Evolutionary conservation across 768 basidiomycete genomes (phyloP).

Genomic region (Boletus fagicola): DNA sequence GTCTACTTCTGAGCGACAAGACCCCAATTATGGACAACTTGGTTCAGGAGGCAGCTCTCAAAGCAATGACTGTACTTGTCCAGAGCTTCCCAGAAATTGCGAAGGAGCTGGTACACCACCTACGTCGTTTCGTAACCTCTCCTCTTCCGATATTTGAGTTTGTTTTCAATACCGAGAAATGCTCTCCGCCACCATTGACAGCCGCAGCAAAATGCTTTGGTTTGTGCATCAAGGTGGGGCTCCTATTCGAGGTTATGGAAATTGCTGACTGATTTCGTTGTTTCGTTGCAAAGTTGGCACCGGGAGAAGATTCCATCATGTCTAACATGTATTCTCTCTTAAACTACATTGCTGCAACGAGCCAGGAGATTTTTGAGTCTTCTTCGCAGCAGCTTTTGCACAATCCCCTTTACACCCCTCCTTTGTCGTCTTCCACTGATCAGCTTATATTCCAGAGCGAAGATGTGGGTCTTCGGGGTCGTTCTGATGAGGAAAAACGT

Average conservation of each 20-base stretch:
- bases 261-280: constrained; percentile 6
- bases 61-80: constrained; percentile 80
- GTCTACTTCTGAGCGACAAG: constrained; percentile 73
- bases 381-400: constrained; percentile 44
- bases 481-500: constrained; percentile 81
- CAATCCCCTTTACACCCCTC: constrained; percentile 39
- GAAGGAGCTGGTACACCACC: constrained; percentile 65
- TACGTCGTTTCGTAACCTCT: constrained; percentile 85
- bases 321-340: constrained; percentile 96
- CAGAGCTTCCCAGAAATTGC: constrained; percentile 86
- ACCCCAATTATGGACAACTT: constrained; percentile 80
- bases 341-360: constrained; percentile 85
- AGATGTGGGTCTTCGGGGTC: constrained; percentile 61
- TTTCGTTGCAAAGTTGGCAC: constrained; percentile 55
- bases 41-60: constrained; percentile 86
- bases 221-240: constrained; percentile 74
- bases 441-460: constrained; percentile 53
- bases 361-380: constrained; percentile 67
- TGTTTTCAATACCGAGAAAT: constrained; percentile 70
- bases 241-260: neutral
- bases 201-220: constrained; percentile 91
- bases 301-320: constrained; percentile 85
- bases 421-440: constrained; percentile 38
- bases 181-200: constrained; percentile 72
- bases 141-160: constrained; percentile 87